These are phyloP conservation scores for Porogramme epimiltina DNA, from an alignment of 1,284 basidiomycete genomes.

Conservation along the genomic window DNA sequence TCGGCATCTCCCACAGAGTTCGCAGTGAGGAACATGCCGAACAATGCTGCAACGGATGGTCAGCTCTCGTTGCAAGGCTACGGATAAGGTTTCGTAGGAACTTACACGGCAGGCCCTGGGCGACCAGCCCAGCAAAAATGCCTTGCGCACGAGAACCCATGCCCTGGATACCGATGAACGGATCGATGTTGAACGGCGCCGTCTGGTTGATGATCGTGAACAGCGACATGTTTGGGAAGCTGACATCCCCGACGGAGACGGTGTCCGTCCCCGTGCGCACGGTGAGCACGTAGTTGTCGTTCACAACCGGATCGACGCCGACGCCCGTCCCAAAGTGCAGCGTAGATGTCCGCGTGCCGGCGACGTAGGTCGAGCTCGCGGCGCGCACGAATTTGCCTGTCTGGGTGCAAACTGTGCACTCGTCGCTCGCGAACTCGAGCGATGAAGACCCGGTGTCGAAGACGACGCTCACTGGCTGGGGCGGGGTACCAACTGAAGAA, in stretches of 20 bases:
- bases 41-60: conserved; percentile 45
- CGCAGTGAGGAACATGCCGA: conserved; percentile 55
- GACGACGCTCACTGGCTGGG: conserved; percentile 50
- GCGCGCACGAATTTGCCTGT: conserved; percentile 49
- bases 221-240: conserved; percentile 38
- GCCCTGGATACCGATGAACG: conserved; percentile 57
- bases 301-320: conserved; percentile 55
- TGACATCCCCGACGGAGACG: conserved; percentile 47
- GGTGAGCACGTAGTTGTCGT: conserved; percentile 45
- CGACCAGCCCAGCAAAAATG: conserved; percentile 48
- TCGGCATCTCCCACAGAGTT: conserved; percentile 50
- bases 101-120: conserved; percentile 51
- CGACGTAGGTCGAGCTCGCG: conserved; percentile 52
- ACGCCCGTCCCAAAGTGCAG: conserved; percentile 57
- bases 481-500: conserved; percentile 49
- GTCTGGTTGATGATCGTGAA: conserved; percentile 56
- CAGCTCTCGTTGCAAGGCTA: too few relatives aligned
- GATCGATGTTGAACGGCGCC: conserved; percentile 49
- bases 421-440: conserved; percentile 52
- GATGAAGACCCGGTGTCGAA: conserved; percentile 55
- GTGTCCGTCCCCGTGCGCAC: conserved; percentile 46
- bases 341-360: conserved; percentile 39
- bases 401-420: conserved; percentile 45
- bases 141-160: conserved; percentile 49
- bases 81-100: not conserved